Evolutionary conservation across 176 grass and related monocot species (phyloP).

Genomic region (Alopecurus myosuroides): DNA sequence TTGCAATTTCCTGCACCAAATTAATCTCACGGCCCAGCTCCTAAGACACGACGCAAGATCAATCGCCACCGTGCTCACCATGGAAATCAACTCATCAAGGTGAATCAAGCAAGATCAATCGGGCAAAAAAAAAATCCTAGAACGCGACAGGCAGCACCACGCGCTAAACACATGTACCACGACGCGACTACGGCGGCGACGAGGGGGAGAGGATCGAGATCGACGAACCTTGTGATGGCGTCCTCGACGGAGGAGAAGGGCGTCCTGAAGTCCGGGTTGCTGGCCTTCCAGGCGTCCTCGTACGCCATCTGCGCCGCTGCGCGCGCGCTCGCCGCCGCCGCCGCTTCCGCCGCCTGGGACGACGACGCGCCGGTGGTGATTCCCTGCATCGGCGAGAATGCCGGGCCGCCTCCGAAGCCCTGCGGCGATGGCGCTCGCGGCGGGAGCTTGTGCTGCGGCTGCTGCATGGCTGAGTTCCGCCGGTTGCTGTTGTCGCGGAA

Average conservation of each 20-base stretch:
- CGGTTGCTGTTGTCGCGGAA: background rate
- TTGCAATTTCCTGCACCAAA: background rate
- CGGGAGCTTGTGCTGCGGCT: background rate
- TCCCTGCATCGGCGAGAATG: background rate
- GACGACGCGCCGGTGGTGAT: background rate
- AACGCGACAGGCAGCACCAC: background rate
- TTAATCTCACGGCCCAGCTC: background rate
- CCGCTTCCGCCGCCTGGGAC: background rate
- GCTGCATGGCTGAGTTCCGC: conserved; percentile 25
- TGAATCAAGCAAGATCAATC: background rate
- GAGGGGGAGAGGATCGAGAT: background rate
- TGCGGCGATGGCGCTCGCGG: background rate
- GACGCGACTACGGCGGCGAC: background rate
- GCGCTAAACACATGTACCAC: background rate
- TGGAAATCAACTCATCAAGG: background rate
- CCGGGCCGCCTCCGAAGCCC: background rate
- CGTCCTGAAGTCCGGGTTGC: conserved; percentile 52
- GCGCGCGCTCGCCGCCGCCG: conserved; percentile 10
- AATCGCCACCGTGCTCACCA: background rate
- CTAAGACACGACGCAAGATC: background rate
- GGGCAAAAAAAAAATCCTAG: background rate
- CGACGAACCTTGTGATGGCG: conserved; percentile 44
- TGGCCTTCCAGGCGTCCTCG: conserved; percentile 54
- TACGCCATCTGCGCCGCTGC: conserved; percentile 50
- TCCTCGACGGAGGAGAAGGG: conserved; percentile 68